Evolutionary conservation across 2,329 filamentous ascomycete genomes (phyloP).

Genomic region (Ustilaginoidea virens): DNA sequence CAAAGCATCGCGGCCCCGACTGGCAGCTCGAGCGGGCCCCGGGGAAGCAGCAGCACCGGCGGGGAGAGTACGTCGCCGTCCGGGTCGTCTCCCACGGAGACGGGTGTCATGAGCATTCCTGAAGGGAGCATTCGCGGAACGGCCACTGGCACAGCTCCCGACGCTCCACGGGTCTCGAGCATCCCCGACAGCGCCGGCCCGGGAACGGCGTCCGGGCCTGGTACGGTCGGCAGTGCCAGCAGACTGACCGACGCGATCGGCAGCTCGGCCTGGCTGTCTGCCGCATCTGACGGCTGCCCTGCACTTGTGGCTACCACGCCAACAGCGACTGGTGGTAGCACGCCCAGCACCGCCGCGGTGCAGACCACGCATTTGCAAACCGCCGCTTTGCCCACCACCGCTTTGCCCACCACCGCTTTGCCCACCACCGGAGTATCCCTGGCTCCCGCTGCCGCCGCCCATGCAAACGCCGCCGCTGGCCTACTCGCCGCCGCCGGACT

Average conservation of each 20-base stretch:
- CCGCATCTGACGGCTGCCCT: slow-evolving; percentile 1
- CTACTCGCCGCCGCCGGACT: slow-evolving; percentile 23
- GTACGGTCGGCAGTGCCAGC: slow-evolving; percentile 1
- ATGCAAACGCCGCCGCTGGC: slow-evolving; percentile 16
- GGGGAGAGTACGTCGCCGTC: too few relatives aligned
- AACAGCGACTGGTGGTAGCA: slow-evolving; percentile 4
- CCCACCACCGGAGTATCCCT: slow-evolving; percentile 1
- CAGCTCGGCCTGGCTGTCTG: slow-evolving; percentile 2
- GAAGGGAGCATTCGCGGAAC: slow-evolving; percentile 53
- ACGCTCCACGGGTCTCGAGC: background rate
- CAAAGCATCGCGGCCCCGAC: background rate
- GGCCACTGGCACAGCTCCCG: background rate
- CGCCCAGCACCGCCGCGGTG: too few relatives aligned
- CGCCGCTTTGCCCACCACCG: too few relatives aligned
- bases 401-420: background rate
- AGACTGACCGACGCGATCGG: slow-evolving; percentile 1
- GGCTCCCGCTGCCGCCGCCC: slow-evolving; percentile 13
- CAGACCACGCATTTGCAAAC: too few relatives aligned
- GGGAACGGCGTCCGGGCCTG: too few relatives aligned
- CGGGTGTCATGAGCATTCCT: slow-evolving; percentile 7
- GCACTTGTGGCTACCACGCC: background rate
- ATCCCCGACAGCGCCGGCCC: too few relatives aligned
- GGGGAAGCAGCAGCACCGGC: background rate
- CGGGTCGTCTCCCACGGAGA: background rate
- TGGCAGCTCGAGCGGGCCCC: background rate